Base-by-base conservation (phyloP, 306 rosid species). In the Fagus sylvatica region DNA sequence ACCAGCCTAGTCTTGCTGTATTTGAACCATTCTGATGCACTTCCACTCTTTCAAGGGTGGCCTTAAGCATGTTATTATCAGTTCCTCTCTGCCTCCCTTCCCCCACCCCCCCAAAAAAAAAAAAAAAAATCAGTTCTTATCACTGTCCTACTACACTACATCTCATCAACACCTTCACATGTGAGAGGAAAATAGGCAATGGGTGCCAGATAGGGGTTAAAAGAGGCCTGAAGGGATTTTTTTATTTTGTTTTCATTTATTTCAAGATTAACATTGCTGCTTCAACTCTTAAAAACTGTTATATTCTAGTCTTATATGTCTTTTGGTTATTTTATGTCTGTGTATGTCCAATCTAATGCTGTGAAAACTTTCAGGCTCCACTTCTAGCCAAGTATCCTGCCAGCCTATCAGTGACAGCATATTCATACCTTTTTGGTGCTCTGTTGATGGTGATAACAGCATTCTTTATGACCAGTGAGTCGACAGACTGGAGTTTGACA, bases 371-470 rank as follows among this genome's bases (percentile, higher is more conserved):
- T 64, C 97, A 94, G 98, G 98, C 97, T 78, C 91, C 92, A 46
- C 82, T 95, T 53, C 81, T 95, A 37, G 89, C 81, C 74, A 95
- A 83, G 60, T 95, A 92, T 85, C 97, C 92, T 1, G 90, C 96
- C 81, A 92, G 85, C 83, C 60, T 92, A 53, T 92, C 98, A 43
- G 91, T 95, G 65, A 91, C 97, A 8, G 98, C 98, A 49, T 88
- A 73, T 84, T 89, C 98, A 22, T 91, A 89, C 87, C 82, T 87
- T 61, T 92, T 91, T 13, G 98, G 98, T 82, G 89, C 89, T 77
- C 17, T 73, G 34, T 54, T 88, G 79, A 86, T 95, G 93, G 91
- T 92, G 88, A 78, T 70, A 62, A 84, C 93, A 37, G 87, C 98
- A 12, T 54, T 91, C 59, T 79, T 91, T 60, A 76, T 85, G 85